Conservation (phyloP, 805 yeast genomes). For the Wickerhamomyces canadensis region DNA sequence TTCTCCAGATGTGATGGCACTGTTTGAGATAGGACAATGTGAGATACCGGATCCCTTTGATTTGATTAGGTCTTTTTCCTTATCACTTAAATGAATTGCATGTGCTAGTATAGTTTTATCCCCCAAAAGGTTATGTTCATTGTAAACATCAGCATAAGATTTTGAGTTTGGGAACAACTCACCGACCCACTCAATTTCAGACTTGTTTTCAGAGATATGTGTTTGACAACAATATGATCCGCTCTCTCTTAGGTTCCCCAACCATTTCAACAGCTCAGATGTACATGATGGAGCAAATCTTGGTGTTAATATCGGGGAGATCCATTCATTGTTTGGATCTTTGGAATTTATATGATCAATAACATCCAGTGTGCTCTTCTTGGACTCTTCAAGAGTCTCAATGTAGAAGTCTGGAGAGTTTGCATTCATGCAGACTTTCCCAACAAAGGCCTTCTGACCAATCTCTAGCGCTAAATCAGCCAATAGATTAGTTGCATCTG, state of each 20-base stretch:
- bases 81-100: constrained; percentile 67
- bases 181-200: constrained; percentile 70
- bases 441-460: constrained; percentile 88
- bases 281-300: constrained; percentile 91
- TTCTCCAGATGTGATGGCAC: constrained; percentile 85
- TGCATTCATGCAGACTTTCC: constrained; percentile 91
- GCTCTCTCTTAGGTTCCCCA: constrained; percentile 52
- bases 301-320: constrained; percentile 83
- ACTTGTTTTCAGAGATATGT: constrained; percentile 77
- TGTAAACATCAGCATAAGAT: constrained; percentile 74
- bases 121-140: constrained; percentile 52
- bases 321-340: constrained; percentile 46
- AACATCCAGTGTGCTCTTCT: constrained; percentile 48
- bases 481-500: constrained; percentile 65
- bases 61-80: constrained; percentile 57
- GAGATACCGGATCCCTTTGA: constrained; percentile 62
- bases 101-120: constrained; percentile 80
- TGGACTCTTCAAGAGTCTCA: constrained; percentile 51
- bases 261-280: constrained; percentile 49
- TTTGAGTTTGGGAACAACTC: constrained; percentile 66
- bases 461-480: constrained; percentile 60
- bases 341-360: constrained; percentile 48
- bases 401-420: constrained; percentile 69
- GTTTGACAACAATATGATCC: constrained; percentile 72
- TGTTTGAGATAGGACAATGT: constrained; percentile 92